Evolutionary conservation across 306 rosid species (phyloP).

Genomic region (Carpinus fangiana): DNA sequence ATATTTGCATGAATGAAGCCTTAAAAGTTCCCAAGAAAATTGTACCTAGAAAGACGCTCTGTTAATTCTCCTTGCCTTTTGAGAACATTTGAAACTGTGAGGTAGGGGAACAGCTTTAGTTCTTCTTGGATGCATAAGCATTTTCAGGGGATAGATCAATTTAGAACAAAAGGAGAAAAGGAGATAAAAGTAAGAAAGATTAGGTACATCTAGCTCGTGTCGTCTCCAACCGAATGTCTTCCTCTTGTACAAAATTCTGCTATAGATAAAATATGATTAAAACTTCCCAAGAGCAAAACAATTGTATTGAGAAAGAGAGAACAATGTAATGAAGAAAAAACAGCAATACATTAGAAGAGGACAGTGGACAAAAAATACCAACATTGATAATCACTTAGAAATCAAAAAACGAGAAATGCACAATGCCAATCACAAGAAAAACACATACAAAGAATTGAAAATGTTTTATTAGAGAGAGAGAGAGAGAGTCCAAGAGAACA

Average conservation of each 20-base stretch:
- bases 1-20: background rate
- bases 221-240: conserved; percentile 71
- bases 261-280: conserved; percentile 21
- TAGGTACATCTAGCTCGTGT: conserved; percentile 71
- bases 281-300: conserved; percentile 1
- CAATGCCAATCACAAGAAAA: background rate
- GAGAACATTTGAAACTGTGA: conserved; percentile 69
- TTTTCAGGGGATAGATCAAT: background rate
- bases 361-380: background rate
- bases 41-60: conserved; percentile 86
- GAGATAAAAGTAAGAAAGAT: conserved; percentile 23
- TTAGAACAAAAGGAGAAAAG: background rate
- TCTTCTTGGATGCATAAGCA: conserved; percentile 13
- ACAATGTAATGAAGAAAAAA: background rate
- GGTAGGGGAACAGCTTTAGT: conserved; percentile 26
- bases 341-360: background rate
- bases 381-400: background rate
- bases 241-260: conserved; percentile 76
- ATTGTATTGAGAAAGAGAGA: background rate
- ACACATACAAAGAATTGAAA: background rate
- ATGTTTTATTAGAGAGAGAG: background rate
- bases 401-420: background rate
- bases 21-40: background rate
- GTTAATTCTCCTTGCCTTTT: conserved; percentile 80
- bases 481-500: background rate